Evolutionary conservation across 495 filamentous ascomycete species (phyloP), one percentile per base, ranked within the genome.

Genomic region (Penicillium chermesinum): DNA sequence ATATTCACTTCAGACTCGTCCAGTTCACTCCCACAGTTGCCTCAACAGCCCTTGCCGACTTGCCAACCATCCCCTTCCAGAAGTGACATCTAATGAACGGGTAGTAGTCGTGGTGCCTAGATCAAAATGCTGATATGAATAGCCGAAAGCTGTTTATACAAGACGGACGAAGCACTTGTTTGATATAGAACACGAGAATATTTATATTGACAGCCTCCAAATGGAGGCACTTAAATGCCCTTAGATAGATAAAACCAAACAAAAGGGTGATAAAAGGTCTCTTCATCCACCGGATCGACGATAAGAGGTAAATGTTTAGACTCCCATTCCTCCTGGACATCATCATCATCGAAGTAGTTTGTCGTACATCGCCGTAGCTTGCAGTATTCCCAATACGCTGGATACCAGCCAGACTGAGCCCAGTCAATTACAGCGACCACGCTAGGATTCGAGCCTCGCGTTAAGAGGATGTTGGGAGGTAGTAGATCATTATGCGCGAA

Each of bases 311-410:
- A 47, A 21, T 64, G 55, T 38, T 32, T 61, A 27, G 39, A 53
- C 19, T 46, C 12, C 58, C 61, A 64, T 50, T 64, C 57, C 44
- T 60, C 54, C 12, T 51, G 14, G 6, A 59, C 0, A 15, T 17
- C 46, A 1, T 51, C 51, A 40, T 48, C 41, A 41, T 59, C 59
- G 38, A 46, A 52, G 39, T 55, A 44, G 50, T 49, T 41, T 34
- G 33, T 7, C 19, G 41, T 54, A 14, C 58, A 37, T 0, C 50
- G 48, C 18, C 47, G 48, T 41, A 62, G 61, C 53, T 71, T 72
- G 48, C 65, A 72, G 54, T 71, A 70, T 57, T 74, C 67, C 71
- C 69, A 74, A 52, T 72, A 71, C 15, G 65, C 64, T 14, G 66
- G 69, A 59, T 71, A 71, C 71, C 69, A 74, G 17, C 70, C 69